Percentiles rank a stretch among this genome's conserved stretches.
Evolutionary conservation across 1,139 yeast species (phyloP).

Genomic region (Taiozyma sp.): DNA sequence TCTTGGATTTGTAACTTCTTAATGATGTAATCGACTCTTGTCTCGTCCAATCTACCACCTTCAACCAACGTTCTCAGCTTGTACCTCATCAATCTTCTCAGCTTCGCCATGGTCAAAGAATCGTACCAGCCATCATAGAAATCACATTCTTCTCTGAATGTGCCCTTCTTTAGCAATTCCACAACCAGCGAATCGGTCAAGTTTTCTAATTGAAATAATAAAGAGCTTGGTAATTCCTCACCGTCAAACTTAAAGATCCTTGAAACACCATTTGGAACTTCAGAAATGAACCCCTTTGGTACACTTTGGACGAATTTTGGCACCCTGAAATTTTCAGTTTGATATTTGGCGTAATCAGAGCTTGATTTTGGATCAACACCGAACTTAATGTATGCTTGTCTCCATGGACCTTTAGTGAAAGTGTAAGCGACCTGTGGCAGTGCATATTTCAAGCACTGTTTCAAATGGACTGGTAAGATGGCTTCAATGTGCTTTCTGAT

Average conservation of each 20-base stretch:
- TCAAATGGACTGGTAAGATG: slow-evolving; percentile 48
- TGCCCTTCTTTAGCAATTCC: slow-evolving; percentile 39
- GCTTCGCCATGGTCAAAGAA: slow-evolving; percentile 53
- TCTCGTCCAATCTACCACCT: slow-evolving; percentile 29
- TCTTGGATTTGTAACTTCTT: slow-evolving; percentile 19
- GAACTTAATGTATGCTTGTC: slow-evolving; percentile 76
- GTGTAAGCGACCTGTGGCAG: slow-evolving; percentile 80
- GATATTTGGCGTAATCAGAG: slow-evolving; percentile 57
- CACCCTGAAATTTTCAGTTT: slow-evolving; percentile 80
- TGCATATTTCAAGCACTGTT: slow-evolving; percentile 61
- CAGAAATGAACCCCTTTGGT: slow-evolving; percentile 27
- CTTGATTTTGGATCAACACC: slow-evolving; percentile 75
- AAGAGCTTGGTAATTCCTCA: slow-evolving; percentile 55
- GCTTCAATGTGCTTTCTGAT: slow-evolving; percentile 69
- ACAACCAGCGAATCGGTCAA: slow-evolving; percentile 61
- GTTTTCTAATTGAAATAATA: slow-evolving; percentile 82
- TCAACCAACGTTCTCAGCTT: slow-evolving; percentile 58
- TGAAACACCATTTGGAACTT: slow-evolving; percentile 28
- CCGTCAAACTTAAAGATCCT: slow-evolving; percentile 70
- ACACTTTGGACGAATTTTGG: slow-evolving; percentile 31
- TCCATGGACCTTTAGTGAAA: slow-evolving; percentile 91
- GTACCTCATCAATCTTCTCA: slow-evolving; percentile 68
- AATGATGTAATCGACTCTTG: slow-evolving; percentile 28
- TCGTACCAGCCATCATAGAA: slow-evolving; percentile 75
- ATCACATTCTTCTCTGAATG: slow-evolving; percentile 38